Evolutionary conservation across 805 yeast species (phyloP).

Genomic region (Geotrichum ghanense): DNA sequence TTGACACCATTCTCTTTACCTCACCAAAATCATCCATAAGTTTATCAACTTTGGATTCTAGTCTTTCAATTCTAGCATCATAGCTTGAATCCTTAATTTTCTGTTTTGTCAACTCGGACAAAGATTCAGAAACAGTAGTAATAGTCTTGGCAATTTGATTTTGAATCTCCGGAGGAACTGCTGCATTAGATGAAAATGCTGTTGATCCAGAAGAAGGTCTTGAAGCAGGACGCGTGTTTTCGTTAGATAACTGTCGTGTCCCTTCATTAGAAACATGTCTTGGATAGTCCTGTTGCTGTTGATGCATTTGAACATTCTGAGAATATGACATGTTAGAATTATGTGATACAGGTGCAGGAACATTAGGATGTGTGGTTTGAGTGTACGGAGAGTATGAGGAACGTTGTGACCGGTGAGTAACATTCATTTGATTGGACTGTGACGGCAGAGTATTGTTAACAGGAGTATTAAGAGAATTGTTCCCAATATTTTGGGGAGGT

Average conservation of each 20-base stretch:
- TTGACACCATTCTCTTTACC: not conserved
- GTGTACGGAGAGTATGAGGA: no score
- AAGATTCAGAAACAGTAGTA: not conserved
- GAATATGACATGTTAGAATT: no score
- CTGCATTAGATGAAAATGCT: not conserved
- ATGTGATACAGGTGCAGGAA: no score
- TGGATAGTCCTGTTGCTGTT: no score
- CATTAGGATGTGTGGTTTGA: no score
- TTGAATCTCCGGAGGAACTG: not conserved
- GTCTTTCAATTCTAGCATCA: not conserved
- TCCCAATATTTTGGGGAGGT: not conserved
- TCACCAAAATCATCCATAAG: not conserved
- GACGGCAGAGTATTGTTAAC: not conserved
- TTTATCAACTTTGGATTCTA: not conserved
- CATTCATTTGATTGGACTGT: not conserved
- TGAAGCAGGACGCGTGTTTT: no score
- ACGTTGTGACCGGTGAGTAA: not conserved
- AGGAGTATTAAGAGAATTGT: not conserved
- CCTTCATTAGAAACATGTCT: no score
- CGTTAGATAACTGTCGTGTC: no score
- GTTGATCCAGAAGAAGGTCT: no score
- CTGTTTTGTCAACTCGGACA: not conserved
- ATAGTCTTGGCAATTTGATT: not conserved
- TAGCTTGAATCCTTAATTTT: constrained; percentile 1
- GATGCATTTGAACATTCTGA: no score